Conservation (phyloP, 2,329 filamentous ascomycete genomes). For the Thielaviopsis ethacetica region DNA sequence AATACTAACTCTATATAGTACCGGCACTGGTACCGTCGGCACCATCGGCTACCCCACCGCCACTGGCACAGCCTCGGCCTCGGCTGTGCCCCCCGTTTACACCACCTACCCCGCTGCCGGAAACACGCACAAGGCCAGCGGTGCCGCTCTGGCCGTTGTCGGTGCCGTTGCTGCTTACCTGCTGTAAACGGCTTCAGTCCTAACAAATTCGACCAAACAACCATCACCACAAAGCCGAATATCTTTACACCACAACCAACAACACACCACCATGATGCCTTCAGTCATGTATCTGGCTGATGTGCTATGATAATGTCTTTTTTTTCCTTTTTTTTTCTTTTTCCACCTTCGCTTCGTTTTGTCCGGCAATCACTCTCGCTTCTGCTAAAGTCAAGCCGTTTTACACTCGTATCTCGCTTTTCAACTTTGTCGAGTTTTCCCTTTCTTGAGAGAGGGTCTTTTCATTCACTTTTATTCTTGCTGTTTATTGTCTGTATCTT, state of each 20-base stretch:
- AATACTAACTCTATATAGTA: not conserved
- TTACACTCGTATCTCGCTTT: not conserved
- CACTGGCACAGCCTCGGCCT: not conserved
- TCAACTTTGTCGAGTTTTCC: not conserved
- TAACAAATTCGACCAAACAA: no score
- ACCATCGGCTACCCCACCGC: conserved; percentile 3
- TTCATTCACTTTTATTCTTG: not conserved
- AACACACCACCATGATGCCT: not conserved
- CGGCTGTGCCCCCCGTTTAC: conserved; percentile 8
- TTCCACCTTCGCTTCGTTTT: not conserved
- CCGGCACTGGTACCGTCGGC: not conserved
- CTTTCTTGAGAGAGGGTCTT: not conserved
- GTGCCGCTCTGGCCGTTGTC: conserved; percentile 9
- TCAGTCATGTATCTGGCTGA: not conserved
- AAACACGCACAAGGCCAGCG: conserved; percentile 5
- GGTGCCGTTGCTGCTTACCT: conserved; percentile 10
- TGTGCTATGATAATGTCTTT: not conserved
- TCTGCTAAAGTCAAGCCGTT: no score
- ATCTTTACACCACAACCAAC: not conserved
- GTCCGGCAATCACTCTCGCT: not conserved
- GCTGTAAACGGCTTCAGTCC: not conserved
- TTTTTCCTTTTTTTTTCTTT: not conserved
- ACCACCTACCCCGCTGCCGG: conserved; percentile 10
- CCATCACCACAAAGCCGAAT: not conserved
- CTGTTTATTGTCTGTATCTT: not conserved